These are phyloP conservation scores for Boletus subparvulus DNA, from an alignment of 768 basidiomycete genomes.

Conservation along the genomic window DNA sequence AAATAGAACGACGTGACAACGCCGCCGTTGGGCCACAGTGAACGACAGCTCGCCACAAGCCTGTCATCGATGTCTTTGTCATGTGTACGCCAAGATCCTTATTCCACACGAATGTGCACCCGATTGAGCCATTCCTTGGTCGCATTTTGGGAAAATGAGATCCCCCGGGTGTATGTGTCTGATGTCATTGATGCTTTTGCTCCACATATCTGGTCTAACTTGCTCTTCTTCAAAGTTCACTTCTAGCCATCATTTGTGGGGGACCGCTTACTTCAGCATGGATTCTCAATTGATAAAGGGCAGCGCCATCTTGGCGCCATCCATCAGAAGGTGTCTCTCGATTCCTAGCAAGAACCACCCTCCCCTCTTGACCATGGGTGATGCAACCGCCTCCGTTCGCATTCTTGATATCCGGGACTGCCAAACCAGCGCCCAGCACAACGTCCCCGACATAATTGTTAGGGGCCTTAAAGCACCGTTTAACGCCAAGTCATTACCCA, in stretches of 20 bases:
- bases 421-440: conserved; percentile 15
- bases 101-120: neutral
- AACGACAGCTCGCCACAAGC: no score
- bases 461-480: conserved; percentile 54
- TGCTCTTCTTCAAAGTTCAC: neutral
- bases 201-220: neutral
- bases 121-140: neutral
- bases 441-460: conserved; percentile 48
- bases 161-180: neutral
- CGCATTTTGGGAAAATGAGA: neutral
- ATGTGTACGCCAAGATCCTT: neutral
- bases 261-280: conserved; percentile 18
- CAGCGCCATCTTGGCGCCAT: no score
- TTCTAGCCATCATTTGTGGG: neutral
- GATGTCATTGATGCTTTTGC: neutral
- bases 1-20: neutral
- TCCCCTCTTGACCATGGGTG: conserved; percentile 17
- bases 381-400: conserved; percentile 16
- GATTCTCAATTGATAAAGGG: neutral
- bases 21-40: neutral
- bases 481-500: conserved; percentile 69
- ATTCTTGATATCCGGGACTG: conserved; percentile 25
- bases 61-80: neutral
- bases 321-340: neutral
- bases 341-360: neutral